Evolutionary conservation across 2,329 filamentous ascomycete species (phyloP).

Genomic region (Ceratocystis destructans): DNA sequence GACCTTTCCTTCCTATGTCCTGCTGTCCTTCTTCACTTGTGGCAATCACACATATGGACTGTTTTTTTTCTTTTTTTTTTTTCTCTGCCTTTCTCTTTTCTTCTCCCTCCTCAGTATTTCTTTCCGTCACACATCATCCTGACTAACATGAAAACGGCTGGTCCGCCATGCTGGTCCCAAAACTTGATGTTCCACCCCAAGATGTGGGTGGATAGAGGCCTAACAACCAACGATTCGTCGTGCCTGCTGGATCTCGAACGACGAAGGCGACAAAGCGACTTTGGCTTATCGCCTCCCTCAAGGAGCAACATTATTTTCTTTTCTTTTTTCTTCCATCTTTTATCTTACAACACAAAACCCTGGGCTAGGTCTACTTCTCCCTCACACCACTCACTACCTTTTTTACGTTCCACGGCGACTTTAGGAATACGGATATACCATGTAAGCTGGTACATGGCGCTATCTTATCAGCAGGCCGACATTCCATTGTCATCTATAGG

Average conservation of each 20-base stretch:
- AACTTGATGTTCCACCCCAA: neutral
- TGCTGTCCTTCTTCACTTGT: neutral
- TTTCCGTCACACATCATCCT: neutral
- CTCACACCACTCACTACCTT: neutral
- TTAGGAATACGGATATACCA: neutral
- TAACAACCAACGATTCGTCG: neutral
- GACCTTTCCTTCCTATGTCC: neutral
- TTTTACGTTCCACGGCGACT: neutral
- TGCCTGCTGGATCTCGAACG: neutral
- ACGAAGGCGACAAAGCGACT: neutral
- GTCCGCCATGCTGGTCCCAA: slow-evolving; percentile 1
- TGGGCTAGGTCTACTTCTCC: neutral
- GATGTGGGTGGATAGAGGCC: neutral
- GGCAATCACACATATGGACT: neutral
- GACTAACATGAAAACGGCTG: slow-evolving; percentile 6
- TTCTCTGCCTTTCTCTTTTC: neutral
- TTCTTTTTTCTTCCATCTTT: neutral
- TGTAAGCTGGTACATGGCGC: neutral
- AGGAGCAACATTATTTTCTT: neutral
- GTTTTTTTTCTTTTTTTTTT: neutral
- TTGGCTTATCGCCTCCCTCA: neutral
- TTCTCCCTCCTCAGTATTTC: neutral
- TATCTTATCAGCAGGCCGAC: neutral
- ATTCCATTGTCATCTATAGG: neutral
- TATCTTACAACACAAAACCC: slow-evolving; percentile 2